Conservation (phyloP, 352 stramenopile species). For the Globisporangium carolinianum region DNA sequence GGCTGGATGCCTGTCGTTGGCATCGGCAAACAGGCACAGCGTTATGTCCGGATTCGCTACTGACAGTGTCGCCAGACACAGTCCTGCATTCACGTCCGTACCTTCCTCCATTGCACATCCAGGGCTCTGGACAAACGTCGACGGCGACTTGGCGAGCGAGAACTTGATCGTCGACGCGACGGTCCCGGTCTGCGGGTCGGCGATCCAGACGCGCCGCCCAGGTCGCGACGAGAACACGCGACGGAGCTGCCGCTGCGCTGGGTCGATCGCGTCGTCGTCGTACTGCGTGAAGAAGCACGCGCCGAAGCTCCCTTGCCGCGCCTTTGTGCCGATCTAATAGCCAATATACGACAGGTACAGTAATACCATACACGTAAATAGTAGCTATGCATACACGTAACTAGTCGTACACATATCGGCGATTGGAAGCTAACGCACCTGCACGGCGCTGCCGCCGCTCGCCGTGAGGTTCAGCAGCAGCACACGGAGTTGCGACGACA, state of each 20-base stretch:
- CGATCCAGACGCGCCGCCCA: constrained; percentile 76
- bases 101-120: constrained; percentile 52
- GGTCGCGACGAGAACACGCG: constrained; percentile 81
- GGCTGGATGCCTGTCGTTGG: constrained; percentile 37
- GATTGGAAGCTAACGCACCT: constrained; percentile 15
- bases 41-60: no score
- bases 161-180: constrained; percentile 85
- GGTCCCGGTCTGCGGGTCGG: constrained; percentile 61
- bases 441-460: constrained; percentile 60
- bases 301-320: constrained; percentile 72
- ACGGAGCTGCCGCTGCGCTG: constrained; percentile 47
- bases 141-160: constrained; percentile 58
- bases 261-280: constrained; percentile 51
- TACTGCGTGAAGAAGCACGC: constrained; percentile 74
- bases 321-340: constrained; percentile 70
- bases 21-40: no score
- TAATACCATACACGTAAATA: neutral
- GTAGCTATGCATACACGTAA: no score
- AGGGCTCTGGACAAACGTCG: constrained; percentile 47
- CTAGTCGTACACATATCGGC: no score
- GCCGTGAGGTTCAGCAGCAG: constrained; percentile 71
- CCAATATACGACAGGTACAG: neutral
- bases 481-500: constrained; percentile 78
- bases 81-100: neutral
- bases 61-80: no score